A percentile compares a stretch with the other conserved stretches of the same genome.
phyloP scores from a whole-genome alignment of 2,329 filamentous ascomycete genomes.

The Colletotrichum endophyticum region DNA sequence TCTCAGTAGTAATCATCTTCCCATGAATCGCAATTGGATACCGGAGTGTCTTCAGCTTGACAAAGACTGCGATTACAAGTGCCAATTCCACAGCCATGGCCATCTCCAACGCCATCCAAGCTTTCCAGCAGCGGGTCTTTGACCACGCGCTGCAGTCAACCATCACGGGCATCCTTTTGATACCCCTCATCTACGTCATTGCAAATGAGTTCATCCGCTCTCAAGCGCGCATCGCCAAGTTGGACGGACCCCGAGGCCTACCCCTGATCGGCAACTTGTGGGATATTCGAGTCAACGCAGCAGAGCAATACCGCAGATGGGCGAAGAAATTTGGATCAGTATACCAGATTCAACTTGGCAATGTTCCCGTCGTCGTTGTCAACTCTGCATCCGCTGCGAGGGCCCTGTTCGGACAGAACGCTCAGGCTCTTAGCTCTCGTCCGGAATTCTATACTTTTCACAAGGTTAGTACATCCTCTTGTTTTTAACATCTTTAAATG shows the following conservation, averaged over 20 bases:
- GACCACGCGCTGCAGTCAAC: constrained; percentile 26
- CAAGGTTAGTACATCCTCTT: constrained; percentile 41
- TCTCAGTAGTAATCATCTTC: not conserved
- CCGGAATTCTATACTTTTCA: constrained; percentile 66
- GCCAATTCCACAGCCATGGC: constrained; percentile 25
- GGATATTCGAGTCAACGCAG: constrained; percentile 59
- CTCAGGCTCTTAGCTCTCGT: constrained; percentile 58
- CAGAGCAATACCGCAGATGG: constrained; percentile 62
- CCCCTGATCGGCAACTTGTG: constrained; percentile 61
- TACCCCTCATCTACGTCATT: constrained; percentile 49
- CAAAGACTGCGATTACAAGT: not conserved
- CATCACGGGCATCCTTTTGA: not conserved
- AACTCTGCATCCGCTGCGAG: constrained; percentile 58
- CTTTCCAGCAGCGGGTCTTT: constrained; percentile 21
- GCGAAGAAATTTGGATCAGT: constrained; percentile 51
- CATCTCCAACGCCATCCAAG: constrained; percentile 26
- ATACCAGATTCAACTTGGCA: constrained; percentile 63
- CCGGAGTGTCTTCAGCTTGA: not conserved
- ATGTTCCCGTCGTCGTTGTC: constrained; percentile 60
- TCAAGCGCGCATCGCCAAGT: constrained; percentile 46
- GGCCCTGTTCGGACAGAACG: constrained; percentile 55
- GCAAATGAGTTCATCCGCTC: constrained; percentile 53
- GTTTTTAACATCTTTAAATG: fast-evolving
- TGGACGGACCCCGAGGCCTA: constrained; percentile 53
- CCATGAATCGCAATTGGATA: not conserved